These are phyloP conservation scores for Pyrrhoderma noxium DNA, from an alignment of 1,284 basidiomycete genomes.

Conservation along the genomic window DNA sequence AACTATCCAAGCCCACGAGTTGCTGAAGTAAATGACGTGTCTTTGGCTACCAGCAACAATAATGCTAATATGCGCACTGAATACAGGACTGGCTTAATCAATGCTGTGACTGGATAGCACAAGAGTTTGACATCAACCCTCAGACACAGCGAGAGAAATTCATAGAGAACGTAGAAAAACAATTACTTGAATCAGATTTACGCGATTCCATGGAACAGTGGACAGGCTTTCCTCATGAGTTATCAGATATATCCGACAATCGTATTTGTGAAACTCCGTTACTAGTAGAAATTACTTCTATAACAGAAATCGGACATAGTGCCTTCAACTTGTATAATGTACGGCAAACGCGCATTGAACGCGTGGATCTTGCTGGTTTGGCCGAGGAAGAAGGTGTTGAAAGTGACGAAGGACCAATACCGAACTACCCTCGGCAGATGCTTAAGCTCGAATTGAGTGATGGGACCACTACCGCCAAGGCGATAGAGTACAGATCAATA, in stretches of 20 bases:
- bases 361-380: slow-evolving; percentile 41
- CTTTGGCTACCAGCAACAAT: neutral
- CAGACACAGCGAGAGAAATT: slow-evolving; percentile 40
- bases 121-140: slow-evolving; percentile 41
- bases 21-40: slow-evolving; percentile 21
- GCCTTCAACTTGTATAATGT: slow-evolving; percentile 61
- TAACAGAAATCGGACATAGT: slow-evolving; percentile 70
- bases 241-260: slow-evolving; percentile 31
- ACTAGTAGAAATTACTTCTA: slow-evolving; percentile 61
- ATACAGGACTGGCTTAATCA: slow-evolving; percentile 63
- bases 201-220: slow-evolving; percentile 57
- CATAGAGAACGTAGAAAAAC: slow-evolving; percentile 45
- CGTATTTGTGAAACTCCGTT: slow-evolving; percentile 39
- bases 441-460: slow-evolving; percentile 62
- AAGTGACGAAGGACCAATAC: slow-evolving; percentile 60
- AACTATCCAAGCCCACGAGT: slow-evolving; percentile 26
- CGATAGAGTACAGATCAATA: slow-evolving; percentile 59
- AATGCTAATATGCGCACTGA: neutral
- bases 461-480: slow-evolving; percentile 50
- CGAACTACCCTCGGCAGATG: slow-evolving; percentile 67
- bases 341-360: slow-evolving; percentile 55
- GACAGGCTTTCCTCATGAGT: slow-evolving; percentile 54
- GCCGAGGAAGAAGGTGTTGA: slow-evolving; percentile 29
- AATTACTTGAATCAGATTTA: slow-evolving; percentile 66
- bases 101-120: slow-evolving; percentile 57